Percentiles rank a stretch among this genome's conserved stretches.
These are phyloP conservation scores for Globisporangium spiculum DNA, from an alignment of 352 stramenopile genomes.

Conservation along the genomic window DNA sequence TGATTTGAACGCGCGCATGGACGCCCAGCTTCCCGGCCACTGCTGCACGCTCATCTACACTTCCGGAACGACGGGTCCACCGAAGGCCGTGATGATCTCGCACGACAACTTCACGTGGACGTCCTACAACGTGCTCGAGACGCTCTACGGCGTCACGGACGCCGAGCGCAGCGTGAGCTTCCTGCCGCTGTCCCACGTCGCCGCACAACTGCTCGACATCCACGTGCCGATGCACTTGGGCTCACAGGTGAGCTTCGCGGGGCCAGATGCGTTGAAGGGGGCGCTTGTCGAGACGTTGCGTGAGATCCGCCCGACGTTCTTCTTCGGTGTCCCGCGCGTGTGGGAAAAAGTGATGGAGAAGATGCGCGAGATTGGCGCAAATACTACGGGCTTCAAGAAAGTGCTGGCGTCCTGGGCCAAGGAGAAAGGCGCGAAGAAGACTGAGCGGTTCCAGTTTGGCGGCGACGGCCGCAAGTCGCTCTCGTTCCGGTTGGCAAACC, in stretches of 20 bases:
- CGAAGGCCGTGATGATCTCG: slow-evolving; percentile 76
- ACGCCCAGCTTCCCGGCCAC: slow-evolving; percentile 46
- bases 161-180: slow-evolving; percentile 73
- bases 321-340: slow-evolving; percentile 84
- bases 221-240: slow-evolving; percentile 61
- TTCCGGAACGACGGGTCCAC: slow-evolving; percentile 69
- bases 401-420: slow-evolving; percentile 85
- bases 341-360: slow-evolving; percentile 89
- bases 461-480: slow-evolving; percentile 44
- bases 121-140: slow-evolving; percentile 48
- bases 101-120: slow-evolving; percentile 79
- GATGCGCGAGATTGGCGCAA: slow-evolving; percentile 53
- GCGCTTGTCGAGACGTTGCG: slow-evolving; percentile 62
- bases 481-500: slow-evolving; percentile 81
- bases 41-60: slow-evolving; percentile 91
- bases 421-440: slow-evolving; percentile 50
- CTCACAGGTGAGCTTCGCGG: slow-evolving; percentile 72
- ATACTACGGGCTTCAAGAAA: slow-evolving; percentile 81
- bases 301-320: slow-evolving; percentile 64
- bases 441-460: slow-evolving; percentile 65
- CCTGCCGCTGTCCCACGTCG: slow-evolving; percentile 81
- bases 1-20: slow-evolving; percentile 40
- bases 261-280: slow-evolving; percentile 68
- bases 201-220: slow-evolving; percentile 79
- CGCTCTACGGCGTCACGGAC: slow-evolving; percentile 43